Percentiles rank a stretch among this genome's conserved stretches.
Evolutionary conservation across 2,329 filamentous ascomycete genomes (phyloP).

Genomic region (Penicillium sp.): DNA sequence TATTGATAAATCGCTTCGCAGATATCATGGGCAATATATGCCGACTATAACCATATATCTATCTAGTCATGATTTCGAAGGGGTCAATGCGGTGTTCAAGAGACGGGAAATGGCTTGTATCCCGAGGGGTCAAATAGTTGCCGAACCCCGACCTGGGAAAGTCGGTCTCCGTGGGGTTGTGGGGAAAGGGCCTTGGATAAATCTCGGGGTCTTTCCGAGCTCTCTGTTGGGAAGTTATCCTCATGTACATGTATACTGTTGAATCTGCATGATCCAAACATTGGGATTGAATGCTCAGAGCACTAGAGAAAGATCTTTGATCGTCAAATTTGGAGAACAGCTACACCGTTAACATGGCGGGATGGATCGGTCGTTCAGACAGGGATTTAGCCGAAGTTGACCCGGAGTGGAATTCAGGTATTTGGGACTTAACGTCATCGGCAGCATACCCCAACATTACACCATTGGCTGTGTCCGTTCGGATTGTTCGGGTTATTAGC

Average conservation of each 20-base stretch:
- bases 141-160: not conserved
- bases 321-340: not conserved
- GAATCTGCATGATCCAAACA: not conserved
- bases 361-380: no score
- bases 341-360: no score
- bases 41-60: not conserved
- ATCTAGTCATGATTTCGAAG: not conserved
- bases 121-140: not conserved
- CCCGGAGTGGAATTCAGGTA: not conserved
- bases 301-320: rapidly evolving
- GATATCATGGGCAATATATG: not conserved
- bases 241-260: no score
- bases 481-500: not conserved
- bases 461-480: not conserved
- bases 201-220: not conserved
- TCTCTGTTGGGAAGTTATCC: not conserved
- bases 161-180: not conserved
- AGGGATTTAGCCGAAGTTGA: constrained; percentile 14
- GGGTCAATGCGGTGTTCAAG: not conserved
- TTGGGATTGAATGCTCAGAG: not conserved
- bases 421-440: not conserved
- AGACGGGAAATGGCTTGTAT: not conserved
- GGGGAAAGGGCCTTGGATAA: not conserved
- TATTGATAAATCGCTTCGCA: not conserved
- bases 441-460: not conserved